Percentiles rank a stretch among this genome's conserved stretches.
Conservation (phyloP, 192 early-diverging fungal species). For the Coemansia sp. region DNA sequence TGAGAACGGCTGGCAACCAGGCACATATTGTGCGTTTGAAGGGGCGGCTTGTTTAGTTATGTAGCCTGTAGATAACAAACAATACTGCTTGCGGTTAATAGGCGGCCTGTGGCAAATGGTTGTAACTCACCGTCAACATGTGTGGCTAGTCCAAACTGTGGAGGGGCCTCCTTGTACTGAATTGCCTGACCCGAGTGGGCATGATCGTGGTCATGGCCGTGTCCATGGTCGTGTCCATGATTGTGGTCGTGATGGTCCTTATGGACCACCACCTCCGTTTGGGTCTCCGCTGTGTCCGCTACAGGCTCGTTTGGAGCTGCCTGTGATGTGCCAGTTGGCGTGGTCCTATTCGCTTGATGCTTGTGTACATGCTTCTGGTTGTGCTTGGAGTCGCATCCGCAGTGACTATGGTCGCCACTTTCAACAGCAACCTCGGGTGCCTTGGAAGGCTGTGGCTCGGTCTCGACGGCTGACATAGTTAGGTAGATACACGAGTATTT, state of each 20-base stretch:
- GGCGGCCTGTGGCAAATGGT: not conserved
- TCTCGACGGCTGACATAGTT: not conserved
- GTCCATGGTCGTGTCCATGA: slow-evolving; percentile 23
- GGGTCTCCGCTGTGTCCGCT: not conserved
- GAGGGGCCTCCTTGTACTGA: slow-evolving; percentile 43
- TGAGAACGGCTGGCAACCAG: not conserved
- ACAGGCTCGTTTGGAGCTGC: not conserved
- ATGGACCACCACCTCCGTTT: slow-evolving; percentile 1
- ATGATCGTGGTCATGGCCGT: slow-evolving; percentile 28
- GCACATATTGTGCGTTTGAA: not conserved
- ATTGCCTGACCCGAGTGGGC: slow-evolving; percentile 39
- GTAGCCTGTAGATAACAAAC: not conserved
- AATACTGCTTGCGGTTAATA: not conserved
- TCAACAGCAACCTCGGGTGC: not conserved
- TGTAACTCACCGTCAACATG: slow-evolving; percentile 51
- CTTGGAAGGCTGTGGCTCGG: not conserved
- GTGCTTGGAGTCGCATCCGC: slow-evolving; percentile 16
- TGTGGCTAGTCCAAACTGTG: slow-evolving; percentile 49
- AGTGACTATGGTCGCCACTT: slow-evolving; percentile 12
- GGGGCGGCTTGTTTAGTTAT: not conserved
- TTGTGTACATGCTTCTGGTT: slow-evolving; percentile 1
- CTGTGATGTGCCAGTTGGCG: not conserved
- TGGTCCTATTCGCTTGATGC: not conserved
- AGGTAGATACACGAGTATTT: not conserved
- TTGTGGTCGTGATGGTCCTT: slow-evolving; percentile 21